Percentiles rank a stretch among this genome's conserved stretches.
Conservation (phyloP, 768 basidiomycete genomes). For the Pluteus cervinus region DNA sequence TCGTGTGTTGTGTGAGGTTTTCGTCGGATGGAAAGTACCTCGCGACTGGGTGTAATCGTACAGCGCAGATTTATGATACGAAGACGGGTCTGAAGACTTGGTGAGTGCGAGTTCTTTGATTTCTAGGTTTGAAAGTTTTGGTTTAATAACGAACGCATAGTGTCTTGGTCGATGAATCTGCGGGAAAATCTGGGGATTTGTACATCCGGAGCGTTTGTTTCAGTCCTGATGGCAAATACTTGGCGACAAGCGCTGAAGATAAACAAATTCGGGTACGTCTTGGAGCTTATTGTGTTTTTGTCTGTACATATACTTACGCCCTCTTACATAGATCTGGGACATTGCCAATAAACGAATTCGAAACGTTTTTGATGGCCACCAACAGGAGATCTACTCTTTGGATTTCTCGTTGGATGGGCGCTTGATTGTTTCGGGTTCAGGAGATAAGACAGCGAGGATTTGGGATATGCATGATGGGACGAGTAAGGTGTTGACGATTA, state of each 20-base stretch:
- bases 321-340: conserved; percentile 74
- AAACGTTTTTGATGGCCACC: conserved; percentile 81
- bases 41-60: conserved; percentile 94
- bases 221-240: conserved; percentile 80
- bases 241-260: conserved; percentile 93
- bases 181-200: conserved; percentile 20
- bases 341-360: conserved; percentile 75
- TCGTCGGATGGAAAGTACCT: conserved; percentile 90
- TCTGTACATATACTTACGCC: conserved; percentile 11
- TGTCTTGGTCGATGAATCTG: conserved; percentile 24
- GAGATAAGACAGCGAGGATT: conserved; percentile 50
- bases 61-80: conserved; percentile 92
- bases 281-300: background rate
- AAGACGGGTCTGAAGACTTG: conserved; percentile 81
- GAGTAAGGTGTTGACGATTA: conserved; percentile 41
- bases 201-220: conserved; percentile 69
- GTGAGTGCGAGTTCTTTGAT: conserved; percentile 33
- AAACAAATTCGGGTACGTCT: conserved; percentile 74
- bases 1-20: conserved; percentile 87
- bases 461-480: conserved; percentile 37
- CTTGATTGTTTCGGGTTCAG: conserved; percentile 85
- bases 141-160: conserved; percentile 8
- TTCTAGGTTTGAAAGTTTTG: background rate
- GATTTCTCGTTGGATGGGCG: conserved; percentile 86
- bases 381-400: conserved; percentile 91